Conservation (phyloP, 2,329 filamentous ascomycete species). For the Parasarocladium wereldwijsianum region DNA sequence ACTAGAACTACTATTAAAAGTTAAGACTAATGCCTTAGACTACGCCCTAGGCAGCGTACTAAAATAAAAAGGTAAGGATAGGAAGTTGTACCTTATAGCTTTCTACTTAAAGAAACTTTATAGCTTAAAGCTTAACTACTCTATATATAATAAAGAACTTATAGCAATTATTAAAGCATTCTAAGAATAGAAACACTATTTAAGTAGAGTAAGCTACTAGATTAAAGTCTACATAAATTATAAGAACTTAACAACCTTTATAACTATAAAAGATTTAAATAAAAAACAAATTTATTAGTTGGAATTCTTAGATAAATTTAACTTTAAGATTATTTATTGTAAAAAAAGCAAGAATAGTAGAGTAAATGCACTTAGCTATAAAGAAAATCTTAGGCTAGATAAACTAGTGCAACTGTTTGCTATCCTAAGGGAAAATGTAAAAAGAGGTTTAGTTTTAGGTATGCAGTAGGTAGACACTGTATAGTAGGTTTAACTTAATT, state of each 20-base stretch:
- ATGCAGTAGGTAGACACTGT: no score
- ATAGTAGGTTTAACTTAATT: no score
- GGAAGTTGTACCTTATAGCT: slow-evolving; percentile 1
- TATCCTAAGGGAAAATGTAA: no score
- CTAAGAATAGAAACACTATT: slow-evolving; percentile 11
- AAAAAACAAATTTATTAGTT: slow-evolving; percentile 8
- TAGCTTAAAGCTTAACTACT: slow-evolving; percentile 10
- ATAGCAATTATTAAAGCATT: slow-evolving; percentile 2
- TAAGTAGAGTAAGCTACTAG: slow-evolving; percentile 8
- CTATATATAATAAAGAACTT: no score
- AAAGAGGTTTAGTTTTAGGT: no score
- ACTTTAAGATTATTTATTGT: slow-evolving; percentile 9
- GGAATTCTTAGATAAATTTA: no score
- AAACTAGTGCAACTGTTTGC: no score
- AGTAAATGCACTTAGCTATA: slow-evolving; percentile 3
- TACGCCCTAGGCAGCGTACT: slow-evolving; percentile 3
- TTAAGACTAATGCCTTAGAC: slow-evolving; percentile 3
- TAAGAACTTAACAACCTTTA: background rate
- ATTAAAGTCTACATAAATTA: slow-evolving; percentile 5
- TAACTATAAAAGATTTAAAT: no score
- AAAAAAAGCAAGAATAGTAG: slow-evolving; percentile 6
- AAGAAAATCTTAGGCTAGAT: no score
- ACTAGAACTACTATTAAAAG: slow-evolving; percentile 2
- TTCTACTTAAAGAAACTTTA: slow-evolving; percentile 10
- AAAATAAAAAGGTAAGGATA: background rate